Evolutionary conservation across 306 rosid genomes (phyloP).

Genomic region (Styphnolobium japonicum): DNA sequence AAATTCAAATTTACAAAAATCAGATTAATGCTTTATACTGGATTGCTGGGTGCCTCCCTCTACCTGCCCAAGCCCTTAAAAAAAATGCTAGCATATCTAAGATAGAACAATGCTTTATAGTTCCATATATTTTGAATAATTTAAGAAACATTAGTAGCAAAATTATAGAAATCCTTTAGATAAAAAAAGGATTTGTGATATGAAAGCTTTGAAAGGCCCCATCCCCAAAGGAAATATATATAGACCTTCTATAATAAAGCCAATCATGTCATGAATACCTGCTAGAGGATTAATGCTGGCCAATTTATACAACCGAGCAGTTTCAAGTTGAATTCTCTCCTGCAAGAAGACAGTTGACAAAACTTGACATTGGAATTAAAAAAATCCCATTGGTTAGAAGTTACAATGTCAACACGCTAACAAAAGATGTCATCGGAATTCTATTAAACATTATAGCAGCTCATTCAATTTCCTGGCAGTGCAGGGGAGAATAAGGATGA

Average conservation of each 20-base stretch:
- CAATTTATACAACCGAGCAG: constrained; percentile 84
- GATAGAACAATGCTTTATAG: constrained; percentile 1
- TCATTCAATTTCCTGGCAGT: not conserved
- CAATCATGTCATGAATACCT: constrained; percentile 46
- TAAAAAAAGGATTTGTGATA: not conserved
- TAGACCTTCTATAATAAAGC: constrained; percentile 1
- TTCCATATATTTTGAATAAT: not conserved
- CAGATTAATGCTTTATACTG: not conserved
- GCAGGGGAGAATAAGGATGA: not conserved
- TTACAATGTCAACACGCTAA: constrained; percentile 6
- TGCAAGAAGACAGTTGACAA: constrained; percentile 38
- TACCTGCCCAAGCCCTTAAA: not conserved
- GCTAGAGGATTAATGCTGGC: constrained; percentile 96
- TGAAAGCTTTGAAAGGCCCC: not conserved
- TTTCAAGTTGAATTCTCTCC: constrained; percentile 95
- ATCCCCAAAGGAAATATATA: not conserved
- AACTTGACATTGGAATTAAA: constrained; percentile 21
- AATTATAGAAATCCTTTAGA: not conserved
- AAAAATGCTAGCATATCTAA: not conserved
- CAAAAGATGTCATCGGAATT: constrained; percentile 6
- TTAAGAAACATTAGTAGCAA: not conserved
- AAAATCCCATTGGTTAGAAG: not conserved
- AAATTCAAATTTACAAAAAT: not conserved
- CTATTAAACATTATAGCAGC: not conserved
- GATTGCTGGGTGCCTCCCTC: not conserved